A percentile compares a stretch with the other conserved stretches of the same genome.
These are phyloP conservation scores for Spatholobus suberectus DNA, from an alignment of 306 rosid species.

Conservation along the genomic window DNA sequence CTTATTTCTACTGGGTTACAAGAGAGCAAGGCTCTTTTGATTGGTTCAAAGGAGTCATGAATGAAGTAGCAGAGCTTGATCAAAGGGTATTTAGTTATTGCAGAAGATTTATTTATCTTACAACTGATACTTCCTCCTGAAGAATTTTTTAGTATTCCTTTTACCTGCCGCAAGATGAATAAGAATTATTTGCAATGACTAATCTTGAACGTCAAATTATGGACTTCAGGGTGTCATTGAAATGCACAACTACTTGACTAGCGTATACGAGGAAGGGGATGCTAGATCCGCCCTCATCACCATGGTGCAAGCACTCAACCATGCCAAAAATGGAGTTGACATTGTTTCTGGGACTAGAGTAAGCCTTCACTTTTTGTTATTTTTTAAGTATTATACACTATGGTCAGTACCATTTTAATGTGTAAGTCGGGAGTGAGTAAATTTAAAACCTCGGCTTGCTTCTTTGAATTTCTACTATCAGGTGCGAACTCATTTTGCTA, in stretches of 20 bases:
- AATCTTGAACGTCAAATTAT: slow-evolving; percentile 39
- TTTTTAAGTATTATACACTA: background rate
- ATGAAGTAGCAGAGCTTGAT: slow-evolving; percentile 95
- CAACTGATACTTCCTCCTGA: slow-evolving; percentile 28
- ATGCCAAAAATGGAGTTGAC: slow-evolving; percentile 97
- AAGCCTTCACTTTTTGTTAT: slow-evolving; percentile 30
- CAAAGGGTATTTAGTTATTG: slow-evolving; percentile 73
- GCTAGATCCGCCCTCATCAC: slow-evolving; percentile 98
- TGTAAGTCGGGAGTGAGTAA: slow-evolving; percentile 3
- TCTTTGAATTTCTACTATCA: slow-evolving; percentile 43
- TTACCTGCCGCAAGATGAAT: slow-evolving; percentile 31
- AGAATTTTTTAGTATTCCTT: slow-evolving; percentile 20
- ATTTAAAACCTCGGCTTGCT: background rate
- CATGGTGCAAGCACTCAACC: slow-evolving; percentile 99
- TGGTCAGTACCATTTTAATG: slow-evolving; percentile 22
- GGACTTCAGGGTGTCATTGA: slow-evolving; percentile 92
- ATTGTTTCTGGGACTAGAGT: slow-evolving; percentile 98
- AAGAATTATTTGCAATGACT: slow-evolving; percentile 36
- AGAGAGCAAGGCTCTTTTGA: slow-evolving; percentile 99
- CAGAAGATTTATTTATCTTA: slow-evolving; percentile 4
- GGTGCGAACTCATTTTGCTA: slow-evolving; percentile 99
- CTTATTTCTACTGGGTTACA: slow-evolving; percentile 98
- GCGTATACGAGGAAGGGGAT: slow-evolving; percentile 98
- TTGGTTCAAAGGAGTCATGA: slow-evolving; percentile 99
- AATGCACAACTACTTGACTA: slow-evolving; percentile 99